Conservation (phyloP, 805 yeast species). For the Candida loeiensis region DNA sequence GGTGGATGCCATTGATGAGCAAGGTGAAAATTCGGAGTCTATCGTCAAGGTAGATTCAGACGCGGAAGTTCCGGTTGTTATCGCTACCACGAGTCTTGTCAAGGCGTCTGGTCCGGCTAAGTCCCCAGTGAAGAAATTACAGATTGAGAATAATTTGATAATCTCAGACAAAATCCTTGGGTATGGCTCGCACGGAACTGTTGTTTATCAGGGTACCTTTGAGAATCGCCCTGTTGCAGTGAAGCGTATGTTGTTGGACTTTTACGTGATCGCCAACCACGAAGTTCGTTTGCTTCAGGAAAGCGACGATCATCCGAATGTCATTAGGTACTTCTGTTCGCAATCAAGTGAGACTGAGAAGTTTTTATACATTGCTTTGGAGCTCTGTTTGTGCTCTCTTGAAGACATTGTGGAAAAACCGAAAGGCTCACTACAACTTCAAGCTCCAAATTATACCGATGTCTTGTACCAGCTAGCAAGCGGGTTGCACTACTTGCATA, state of each 20-base stretch:
- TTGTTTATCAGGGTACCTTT: conserved; percentile 85
- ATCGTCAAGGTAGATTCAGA: conserved; percentile 4
- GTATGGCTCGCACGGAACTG: conserved; percentile 95
- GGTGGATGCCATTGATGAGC: conserved; percentile 11
- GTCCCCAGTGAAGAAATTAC: conserved; percentile 29
- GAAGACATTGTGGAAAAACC: conserved; percentile 75
- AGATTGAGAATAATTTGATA: conserved; percentile 48
- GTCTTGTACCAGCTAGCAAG: conserved; percentile 72
- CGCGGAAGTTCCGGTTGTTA: conserved; percentile 11
- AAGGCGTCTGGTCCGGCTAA: conserved; percentile 17
- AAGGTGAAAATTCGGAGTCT: too few relatives aligned
- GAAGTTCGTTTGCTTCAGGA: conserved; percentile 86
- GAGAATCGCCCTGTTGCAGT: conserved; percentile 95
- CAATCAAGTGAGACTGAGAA: conserved; percentile 69
- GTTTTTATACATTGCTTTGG: conserved; percentile 89
- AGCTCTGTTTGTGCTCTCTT: conserved; percentile 82
- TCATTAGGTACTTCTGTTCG: conserved; percentile 89
- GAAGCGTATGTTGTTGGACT: conserved; percentile 87
- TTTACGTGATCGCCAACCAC: conserved; percentile 89
- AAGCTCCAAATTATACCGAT: conserved; percentile 40
- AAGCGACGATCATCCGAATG: conserved; percentile 96
- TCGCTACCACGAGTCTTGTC: conserved; percentile 28
- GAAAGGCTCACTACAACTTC: conserved; percentile 37
- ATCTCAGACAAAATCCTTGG: conserved; percentile 80
- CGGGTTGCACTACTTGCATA: conserved; percentile 84